Evolutionary conservation across 164 flowering plant species (phyloP).

Genomic region (Malania oleifera): DNA sequence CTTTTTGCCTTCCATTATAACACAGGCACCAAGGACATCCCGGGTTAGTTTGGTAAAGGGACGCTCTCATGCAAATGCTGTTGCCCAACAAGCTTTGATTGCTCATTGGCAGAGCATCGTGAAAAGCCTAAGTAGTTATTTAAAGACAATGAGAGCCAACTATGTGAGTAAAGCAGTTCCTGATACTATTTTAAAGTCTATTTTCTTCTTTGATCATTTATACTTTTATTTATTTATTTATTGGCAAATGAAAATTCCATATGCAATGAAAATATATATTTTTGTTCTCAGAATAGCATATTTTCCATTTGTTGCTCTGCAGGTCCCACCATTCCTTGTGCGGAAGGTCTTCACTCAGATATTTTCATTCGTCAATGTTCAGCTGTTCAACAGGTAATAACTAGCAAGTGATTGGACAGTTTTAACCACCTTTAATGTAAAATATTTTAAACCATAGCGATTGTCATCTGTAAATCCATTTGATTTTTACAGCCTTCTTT

Average conservation of each 20-base stretch:
- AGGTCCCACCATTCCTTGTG: constrained; percentile 89
- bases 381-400: constrained; percentile 82
- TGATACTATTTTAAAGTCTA: no score
- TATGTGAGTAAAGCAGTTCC: constrained; percentile 48
- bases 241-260: neutral
- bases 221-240: neutral
- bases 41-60: constrained; percentile 89
- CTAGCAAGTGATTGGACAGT: no score
- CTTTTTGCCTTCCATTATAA: neutral
- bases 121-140: constrained; percentile 63
- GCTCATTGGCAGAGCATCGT: constrained; percentile 99
- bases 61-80: constrained; percentile 88
- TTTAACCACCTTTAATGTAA: no score
- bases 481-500: constrained; percentile 66
- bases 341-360: constrained; percentile 83
- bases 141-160: constrained; percentile 76
- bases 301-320: constrained; percentile 16
- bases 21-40: constrained; percentile 92
- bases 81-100: constrained; percentile 92
- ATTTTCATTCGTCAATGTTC: constrained; percentile 95
- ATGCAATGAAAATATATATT: neutral
- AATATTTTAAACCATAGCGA: neutral
- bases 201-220: neutral
- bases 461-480: neutral
- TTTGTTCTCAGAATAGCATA: constrained; percentile 4